A percentile compares a stretch with the other conserved stretches of the same genome.
These are phyloP conservation scores for Liriodendron chinense DNA, from an alignment of 164 flowering plant genomes.

Conservation along the genomic window DNA sequence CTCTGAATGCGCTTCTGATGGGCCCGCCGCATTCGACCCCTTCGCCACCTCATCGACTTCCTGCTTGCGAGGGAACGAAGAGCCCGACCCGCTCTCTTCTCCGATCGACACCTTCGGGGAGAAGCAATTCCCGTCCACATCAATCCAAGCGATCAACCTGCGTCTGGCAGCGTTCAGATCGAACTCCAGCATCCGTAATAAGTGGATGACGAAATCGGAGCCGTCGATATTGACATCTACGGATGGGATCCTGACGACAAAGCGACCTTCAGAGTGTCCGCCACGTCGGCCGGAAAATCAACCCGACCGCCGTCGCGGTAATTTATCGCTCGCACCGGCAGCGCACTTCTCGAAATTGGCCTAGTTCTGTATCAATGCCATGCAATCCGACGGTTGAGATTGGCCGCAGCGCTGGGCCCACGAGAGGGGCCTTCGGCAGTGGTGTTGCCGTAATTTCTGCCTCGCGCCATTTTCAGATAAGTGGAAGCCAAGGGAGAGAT, in stretches of 20 bases:
- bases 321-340: slow-evolving; percentile 5
- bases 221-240: slow-evolving; percentile 4
- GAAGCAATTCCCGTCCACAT: slow-evolving; percentile 15
- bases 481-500: no score
- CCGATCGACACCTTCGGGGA: slow-evolving; percentile 9
- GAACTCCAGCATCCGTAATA: slow-evolving; percentile 16
- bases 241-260: slow-evolving; percentile 3
- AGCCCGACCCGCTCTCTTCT: background rate
- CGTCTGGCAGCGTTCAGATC: slow-evolving; percentile 1
- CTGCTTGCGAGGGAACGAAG: slow-evolving; percentile 9
- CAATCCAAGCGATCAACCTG: slow-evolving; percentile 19
- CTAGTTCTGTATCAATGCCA: slow-evolving; percentile 9
- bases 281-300: slow-evolving; percentile 6
- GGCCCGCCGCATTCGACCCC: background rate
- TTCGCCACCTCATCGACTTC: slow-evolving; percentile 19
- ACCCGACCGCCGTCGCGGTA: slow-evolving; percentile 5
- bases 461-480: no score
- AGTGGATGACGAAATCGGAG: slow-evolving; percentile 10
- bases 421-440: no score
- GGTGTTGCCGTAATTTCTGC: no score
- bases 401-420: background rate
- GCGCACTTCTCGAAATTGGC: slow-evolving; percentile 10
- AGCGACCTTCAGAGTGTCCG: slow-evolving; percentile 2
- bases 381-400: slow-evolving; percentile 16
- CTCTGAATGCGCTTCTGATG: background rate